Percentiles rank a stretch among this genome's conserved stretches.
phyloP scores from a whole-genome alignment of 2,329 filamentous ascomycete genomes.

The Scytalidium lignicola region DNA sequence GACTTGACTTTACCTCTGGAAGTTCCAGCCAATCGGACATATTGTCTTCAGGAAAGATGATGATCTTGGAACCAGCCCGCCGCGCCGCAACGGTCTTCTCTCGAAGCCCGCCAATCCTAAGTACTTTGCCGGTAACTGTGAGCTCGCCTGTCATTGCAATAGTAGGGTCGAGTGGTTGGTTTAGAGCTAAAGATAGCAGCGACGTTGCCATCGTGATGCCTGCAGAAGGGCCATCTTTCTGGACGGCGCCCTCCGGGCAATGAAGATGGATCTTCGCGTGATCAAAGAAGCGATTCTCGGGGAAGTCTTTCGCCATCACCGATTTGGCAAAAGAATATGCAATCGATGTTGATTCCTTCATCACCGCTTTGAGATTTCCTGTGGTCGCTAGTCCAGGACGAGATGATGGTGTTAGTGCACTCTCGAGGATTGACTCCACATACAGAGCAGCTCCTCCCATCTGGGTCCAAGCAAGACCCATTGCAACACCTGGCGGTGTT shows the following conservation, averaged over 20 bases:
- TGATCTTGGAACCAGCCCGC: conserved; percentile 83
- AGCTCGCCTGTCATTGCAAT: conserved; percentile 98
- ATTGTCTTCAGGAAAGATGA: conserved; percentile 94
- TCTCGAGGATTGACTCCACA: conserved; percentile 92
- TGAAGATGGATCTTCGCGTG: conserved; percentile 93
- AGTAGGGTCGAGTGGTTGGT: conserved; percentile 72
- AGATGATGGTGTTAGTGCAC: conserved; percentile 66
- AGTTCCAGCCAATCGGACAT: conserved; percentile 96
- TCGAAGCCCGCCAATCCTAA: conserved; percentile 86
- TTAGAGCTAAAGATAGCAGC: conserved; percentile 76
- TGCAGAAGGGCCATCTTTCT: conserved; percentile 88
- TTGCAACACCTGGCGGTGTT: conserved; percentile 89
- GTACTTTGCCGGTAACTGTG: conserved; percentile 92
- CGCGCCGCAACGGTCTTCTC: conserved; percentile 97
- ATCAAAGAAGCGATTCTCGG: conserved; percentile 92
- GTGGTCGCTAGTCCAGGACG: conserved; percentile 82
- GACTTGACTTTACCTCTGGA: conserved; percentile 68
- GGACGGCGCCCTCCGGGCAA: conserved; percentile 92
- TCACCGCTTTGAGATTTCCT: conserved; percentile 90
- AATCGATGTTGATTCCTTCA: conserved; percentile 95
- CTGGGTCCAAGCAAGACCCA: conserved; percentile 97
- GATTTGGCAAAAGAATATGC: conserved; percentile 96
- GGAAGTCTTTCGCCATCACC: conserved; percentile 76
- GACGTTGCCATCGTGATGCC: conserved; percentile 99
- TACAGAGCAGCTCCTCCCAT: conserved; percentile 96